A percentile compares a stretch with the other conserved stretches of the same genome.
Conservation (phyloP, 1,284 basidiomycete genomes). For the Golubevia pallescens region DNA sequence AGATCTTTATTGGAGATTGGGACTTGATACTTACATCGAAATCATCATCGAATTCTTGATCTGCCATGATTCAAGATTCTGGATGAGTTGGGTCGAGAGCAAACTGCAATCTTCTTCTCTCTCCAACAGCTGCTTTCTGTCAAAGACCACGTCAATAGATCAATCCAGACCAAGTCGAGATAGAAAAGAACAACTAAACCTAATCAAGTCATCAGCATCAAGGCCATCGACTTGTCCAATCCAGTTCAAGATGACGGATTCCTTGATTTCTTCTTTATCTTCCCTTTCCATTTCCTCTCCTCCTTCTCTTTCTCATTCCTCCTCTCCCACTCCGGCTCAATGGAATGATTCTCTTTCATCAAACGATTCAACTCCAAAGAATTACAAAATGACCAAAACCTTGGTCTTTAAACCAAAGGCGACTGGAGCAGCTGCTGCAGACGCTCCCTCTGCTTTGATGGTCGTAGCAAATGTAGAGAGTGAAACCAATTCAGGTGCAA, state of each 20-base stretch:
- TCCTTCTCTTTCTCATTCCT: too few relatives aligned
- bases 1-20: neutral
- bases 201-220: too few relatives aligned
- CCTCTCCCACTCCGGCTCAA: too few relatives aligned
- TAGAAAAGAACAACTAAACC: too few relatives aligned
- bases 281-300: neutral
- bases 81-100: too few relatives aligned
- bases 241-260: conserved; percentile 6
- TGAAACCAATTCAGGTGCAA: conserved; percentile 42
- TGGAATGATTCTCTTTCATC: neutral
- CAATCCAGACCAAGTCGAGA: too few relatives aligned
- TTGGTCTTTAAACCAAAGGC: conserved; percentile 61
- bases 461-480: conserved; percentile 49
- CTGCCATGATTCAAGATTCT: too few relatives aligned
- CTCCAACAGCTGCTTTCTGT: too few relatives aligned
- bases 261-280: neutral
- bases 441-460: conserved; percentile 35
- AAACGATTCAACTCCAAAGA: neutral
- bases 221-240: too few relatives aligned
- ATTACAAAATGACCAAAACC: conserved; percentile 31
- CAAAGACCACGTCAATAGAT: too few relatives aligned
- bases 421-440: conserved; percentile 49
- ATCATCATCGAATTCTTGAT: conserved; percentile 60
- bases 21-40: conserved; percentile 43
- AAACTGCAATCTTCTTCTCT: too few relatives aligned